Evolutionary conservation across 2,329 filamentous ascomycete genomes (phyloP), one percentile per base, ranked within the genome.

Genomic region (Lachnellula hyalina): DNA sequence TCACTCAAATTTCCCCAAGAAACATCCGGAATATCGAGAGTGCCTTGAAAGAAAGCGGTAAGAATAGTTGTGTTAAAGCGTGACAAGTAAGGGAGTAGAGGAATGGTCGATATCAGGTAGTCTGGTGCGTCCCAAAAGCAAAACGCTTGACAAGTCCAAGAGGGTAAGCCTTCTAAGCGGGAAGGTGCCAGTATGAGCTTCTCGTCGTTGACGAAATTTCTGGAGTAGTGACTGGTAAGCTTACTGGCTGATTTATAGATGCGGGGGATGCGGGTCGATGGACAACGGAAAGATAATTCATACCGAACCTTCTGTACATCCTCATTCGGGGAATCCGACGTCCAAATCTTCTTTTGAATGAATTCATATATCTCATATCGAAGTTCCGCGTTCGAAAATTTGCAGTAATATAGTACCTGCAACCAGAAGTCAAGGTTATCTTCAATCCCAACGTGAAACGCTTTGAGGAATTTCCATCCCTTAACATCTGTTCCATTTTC

Each of bases 381-480:
- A 44, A 54, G 54, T 50, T 9, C 15, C 2, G 8, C 23, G 44
- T 57, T 23, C 35, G 32, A 49, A 42, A 40, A 28, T 40, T 57
- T 54, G 42, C 45, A 54, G 19, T 49, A 46, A 42, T 40, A 49
- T 35, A 57, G 32, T 36, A 57, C 48, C 34, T 57, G 35, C 47
- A 57, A 21, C 23, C 48, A 59, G 48, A 59, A 59, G 41, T 59
- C 50, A 45, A 54, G 57, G 40, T 52, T 51, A 49, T 49, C 41
- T 19, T 53, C 51, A n/a, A 51, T 42, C 15, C 54, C 54, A n/a
- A 59, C 54, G 34, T 51, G 35, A 53, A 59, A 59, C 14, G 32
- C 38, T 25, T 36, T 46, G n/a, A 59, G 48, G 41, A 59, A 56
- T 41, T 56, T 53, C 57, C 57, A 57, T 54, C 44, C 51, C 21